A percentile compares a stretch with the other conserved stretches of the same genome.
Evolutionary conservation across 2,329 filamentous ascomycete genomes (phyloP).

Genomic region (Nothopassalora personata): DNA sequence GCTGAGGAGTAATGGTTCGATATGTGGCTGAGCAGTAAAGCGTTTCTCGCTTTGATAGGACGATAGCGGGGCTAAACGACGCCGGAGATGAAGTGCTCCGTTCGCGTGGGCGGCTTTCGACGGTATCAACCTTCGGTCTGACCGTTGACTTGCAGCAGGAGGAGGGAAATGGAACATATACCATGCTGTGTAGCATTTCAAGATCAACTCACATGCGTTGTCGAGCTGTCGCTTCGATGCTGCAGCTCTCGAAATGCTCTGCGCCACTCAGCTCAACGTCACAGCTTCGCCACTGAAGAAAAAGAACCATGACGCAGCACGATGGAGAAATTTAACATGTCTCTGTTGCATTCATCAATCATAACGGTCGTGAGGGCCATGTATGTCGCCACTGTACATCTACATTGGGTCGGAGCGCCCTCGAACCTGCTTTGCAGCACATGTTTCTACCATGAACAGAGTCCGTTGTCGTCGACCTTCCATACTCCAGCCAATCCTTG

Average conservation of each 20-base stretch:
- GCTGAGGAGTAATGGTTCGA: background rate
- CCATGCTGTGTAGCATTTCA: background rate
- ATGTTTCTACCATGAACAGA: slow-evolving; percentile 34
- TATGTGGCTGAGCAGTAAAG: background rate
- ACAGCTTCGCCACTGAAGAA: background rate
- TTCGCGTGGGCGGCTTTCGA: background rate
- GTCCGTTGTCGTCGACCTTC: slow-evolving; percentile 74
- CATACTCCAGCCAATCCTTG: slow-evolving; percentile 77
- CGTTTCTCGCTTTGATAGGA: background rate
- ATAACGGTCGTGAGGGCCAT: background rate
- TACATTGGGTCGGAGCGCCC: background rate
- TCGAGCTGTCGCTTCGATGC: background rate
- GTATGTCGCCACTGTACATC: background rate
- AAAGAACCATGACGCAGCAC: background rate
- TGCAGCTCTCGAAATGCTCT: background rate
- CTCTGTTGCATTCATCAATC: background rate
- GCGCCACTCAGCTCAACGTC: background rate
- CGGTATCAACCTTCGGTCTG: background rate
- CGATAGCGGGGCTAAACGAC: background rate
- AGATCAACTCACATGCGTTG: background rate
- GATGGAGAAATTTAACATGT: no score
- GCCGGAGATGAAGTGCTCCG: background rate
- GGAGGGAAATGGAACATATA: background rate
- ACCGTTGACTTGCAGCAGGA: background rate
- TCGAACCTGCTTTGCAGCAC: slow-evolving; percentile 13